Base-by-base conservation (phyloP, 208 protist species). In the Leishmania mexicana region DNA sequence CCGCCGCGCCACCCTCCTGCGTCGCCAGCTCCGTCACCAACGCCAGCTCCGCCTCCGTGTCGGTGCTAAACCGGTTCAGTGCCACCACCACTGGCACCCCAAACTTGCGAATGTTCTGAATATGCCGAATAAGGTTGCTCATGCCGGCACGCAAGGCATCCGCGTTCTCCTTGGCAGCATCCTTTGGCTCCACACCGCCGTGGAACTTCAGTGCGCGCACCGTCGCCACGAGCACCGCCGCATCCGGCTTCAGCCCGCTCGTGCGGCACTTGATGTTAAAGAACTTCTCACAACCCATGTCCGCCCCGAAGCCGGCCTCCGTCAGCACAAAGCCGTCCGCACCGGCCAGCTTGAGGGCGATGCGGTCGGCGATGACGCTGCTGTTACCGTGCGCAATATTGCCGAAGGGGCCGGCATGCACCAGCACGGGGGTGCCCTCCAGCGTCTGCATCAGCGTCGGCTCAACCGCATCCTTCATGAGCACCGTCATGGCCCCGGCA, bases 361-460 rank as follows among this genome's bases (percentile, higher is more conserved):
- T 96, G 76, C 90, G 88, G 85, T 99, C 99, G 40, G 99, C 98
- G 70, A 99, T 89, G 81, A 99, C 98, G 77, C 95, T 99, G 72
- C 93, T 99, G 90, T 99, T 99, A 68, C 99, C 99, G 90, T 99
- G 98, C 24, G 99, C 99, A 85, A 99, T 99, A 86, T 99, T 99
- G 76, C 99, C 99, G 80, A 99, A 99, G 17, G 99, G 99, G 62
- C 99, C 99, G 21, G 97, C 98, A 89, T 99, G 99, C 49, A 99
- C 98, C 31, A 99, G 93, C 71, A 98, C 96, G 24, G 96, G 98
- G 8, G 97, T 99, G 70, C 94, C 96, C 90, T 99, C 98, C 35
- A 99, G 85, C 10, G 98, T 99, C 89, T 99, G 98, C 98, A 99
- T 99, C n/a, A 99, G 87, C 54, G 95, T 99, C 67, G 98, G 98